These are phyloP conservation scores for Heterobasidion annosum DNA, from an alignment of 1,284 basidiomycete genomes.

Conservation along the genomic window DNA sequence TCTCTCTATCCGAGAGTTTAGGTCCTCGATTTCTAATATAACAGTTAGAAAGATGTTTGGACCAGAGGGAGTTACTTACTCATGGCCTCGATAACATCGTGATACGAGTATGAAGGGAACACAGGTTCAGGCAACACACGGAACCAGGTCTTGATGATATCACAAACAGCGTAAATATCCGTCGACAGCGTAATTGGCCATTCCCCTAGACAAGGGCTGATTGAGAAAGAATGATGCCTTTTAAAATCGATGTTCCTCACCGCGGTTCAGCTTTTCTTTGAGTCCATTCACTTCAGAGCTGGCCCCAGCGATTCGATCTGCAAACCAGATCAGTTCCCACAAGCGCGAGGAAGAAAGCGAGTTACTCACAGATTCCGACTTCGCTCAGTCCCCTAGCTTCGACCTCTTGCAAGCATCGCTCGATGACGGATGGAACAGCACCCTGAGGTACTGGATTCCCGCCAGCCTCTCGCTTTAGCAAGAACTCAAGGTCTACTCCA, in stretches of 20 bases:
- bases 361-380: conserved; percentile 71
- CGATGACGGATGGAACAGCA: conserved; percentile 54
- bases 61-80: conserved; percentile 33
- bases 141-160: conserved; percentile 78
- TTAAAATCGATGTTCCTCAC: conserved; percentile 19
- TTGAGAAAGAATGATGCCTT: background rate
- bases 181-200: conserved; percentile 47
- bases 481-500: conserved; percentile 61
- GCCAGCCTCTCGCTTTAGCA: conserved; percentile 56
- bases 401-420: conserved; percentile 58
- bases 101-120: conserved; percentile 63
- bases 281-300: conserved; percentile 56
- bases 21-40: conserved; percentile 50
- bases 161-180: conserved; percentile 76
- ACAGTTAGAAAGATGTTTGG: conserved; percentile 5
- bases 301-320: conserved; percentile 80
- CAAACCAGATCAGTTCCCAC: background rate
- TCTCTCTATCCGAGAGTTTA: conserved; percentile 54
- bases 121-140: conserved; percentile 70
- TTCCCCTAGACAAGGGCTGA: conserved; percentile 31
- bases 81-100: conserved; percentile 58
- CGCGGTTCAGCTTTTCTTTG: conserved; percentile 67
- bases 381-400: conserved; percentile 69
- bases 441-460: conserved; percentile 41
- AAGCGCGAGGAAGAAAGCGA: background rate